Conservation (phyloP, 345 rosid species). For the Geranium brycei region DNA sequence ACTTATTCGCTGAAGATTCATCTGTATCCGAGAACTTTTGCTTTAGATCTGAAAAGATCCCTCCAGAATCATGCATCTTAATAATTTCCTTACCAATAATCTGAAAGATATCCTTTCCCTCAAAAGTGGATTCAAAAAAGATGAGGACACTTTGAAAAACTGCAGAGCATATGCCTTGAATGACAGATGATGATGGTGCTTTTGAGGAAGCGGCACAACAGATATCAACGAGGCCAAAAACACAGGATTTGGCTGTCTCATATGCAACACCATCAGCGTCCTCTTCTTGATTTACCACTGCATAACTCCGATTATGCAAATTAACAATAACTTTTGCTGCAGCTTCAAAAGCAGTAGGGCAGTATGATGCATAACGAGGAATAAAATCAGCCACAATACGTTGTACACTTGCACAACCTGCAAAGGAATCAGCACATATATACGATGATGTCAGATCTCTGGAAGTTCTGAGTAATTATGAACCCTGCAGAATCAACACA, state of each 20-base stretch:
- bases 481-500: neutral
- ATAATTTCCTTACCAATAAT: conserved; percentile 40
- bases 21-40: conserved; percentile 44
- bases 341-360: conserved; percentile 70
- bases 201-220: conserved; percentile 52
- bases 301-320: conserved; percentile 50
- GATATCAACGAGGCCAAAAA: conserved; percentile 72
- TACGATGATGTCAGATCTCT: neutral
- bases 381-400: conserved; percentile 77
- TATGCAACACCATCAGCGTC: conserved; percentile 65
- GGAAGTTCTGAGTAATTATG: neutral
- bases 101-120: conserved; percentile 39
- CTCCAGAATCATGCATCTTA: conserved; percentile 40
- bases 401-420: conserved; percentile 84
- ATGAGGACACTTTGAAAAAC: conserved; percentile 62
- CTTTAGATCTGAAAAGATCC: conserved; percentile 45
- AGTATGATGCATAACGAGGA: conserved; percentile 72
- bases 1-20: conserved; percentile 36
- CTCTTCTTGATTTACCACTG: conserved; percentile 37
- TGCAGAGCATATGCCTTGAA: conserved; percentile 46
- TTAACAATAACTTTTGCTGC: conserved; percentile 51
- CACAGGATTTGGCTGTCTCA: conserved; percentile 71
- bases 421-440: conserved; percentile 12
- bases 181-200: conserved; percentile 32
- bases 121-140: conserved; percentile 49